Conservation (phyloP, 768 basidiomycete genomes). For the Serendipita vermifera region DNA sequence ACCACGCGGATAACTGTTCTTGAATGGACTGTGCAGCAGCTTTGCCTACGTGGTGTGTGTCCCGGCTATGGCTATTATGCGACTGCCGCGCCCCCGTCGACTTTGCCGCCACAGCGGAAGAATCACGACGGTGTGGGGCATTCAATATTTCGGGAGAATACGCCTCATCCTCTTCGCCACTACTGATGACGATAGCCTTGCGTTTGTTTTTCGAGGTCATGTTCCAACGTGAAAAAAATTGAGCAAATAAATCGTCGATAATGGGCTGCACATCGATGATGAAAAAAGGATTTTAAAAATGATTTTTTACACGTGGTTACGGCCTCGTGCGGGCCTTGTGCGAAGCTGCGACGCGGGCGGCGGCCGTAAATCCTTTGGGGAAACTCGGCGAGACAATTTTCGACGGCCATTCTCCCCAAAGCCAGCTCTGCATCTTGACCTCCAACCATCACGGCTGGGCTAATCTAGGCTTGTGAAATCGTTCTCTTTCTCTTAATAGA, state of each 20-base stretch:
- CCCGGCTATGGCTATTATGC: constrained; percentile 3
- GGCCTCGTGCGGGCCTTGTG: background rate
- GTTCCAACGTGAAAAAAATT: background rate
- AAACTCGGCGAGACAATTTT: background rate
- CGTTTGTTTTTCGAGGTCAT: constrained; percentile 8
- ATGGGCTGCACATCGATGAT: too few relatives aligned
- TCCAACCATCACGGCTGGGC: background rate
- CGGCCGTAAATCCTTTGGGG: background rate
- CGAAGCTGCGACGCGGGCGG: background rate
- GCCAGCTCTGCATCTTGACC: too few relatives aligned
- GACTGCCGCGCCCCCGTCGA: background rate
- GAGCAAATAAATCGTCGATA: too few relatives aligned
- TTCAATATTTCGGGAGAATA: background rate
- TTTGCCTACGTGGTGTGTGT: background rate
- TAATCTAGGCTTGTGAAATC: background rate
- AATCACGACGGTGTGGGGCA: too few relatives aligned
- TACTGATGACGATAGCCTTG: background rate
- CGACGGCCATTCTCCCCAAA: too few relatives aligned
- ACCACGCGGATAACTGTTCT: constrained; percentile 43
- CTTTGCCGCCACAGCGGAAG: too few relatives aligned
- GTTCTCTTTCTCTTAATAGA: background rate
- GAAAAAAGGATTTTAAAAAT: too few relatives aligned
- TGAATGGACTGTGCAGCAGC: constrained; percentile 13
- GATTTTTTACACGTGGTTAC: background rate
- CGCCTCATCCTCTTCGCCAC: background rate